A percentile compares a stretch with the other conserved stretches of the same genome.
These are phyloP conservation scores for Lachnellula cervina DNA, from an alignment of 2,329 filamentous ascomycete genomes.

Conservation along the genomic window DNA sequence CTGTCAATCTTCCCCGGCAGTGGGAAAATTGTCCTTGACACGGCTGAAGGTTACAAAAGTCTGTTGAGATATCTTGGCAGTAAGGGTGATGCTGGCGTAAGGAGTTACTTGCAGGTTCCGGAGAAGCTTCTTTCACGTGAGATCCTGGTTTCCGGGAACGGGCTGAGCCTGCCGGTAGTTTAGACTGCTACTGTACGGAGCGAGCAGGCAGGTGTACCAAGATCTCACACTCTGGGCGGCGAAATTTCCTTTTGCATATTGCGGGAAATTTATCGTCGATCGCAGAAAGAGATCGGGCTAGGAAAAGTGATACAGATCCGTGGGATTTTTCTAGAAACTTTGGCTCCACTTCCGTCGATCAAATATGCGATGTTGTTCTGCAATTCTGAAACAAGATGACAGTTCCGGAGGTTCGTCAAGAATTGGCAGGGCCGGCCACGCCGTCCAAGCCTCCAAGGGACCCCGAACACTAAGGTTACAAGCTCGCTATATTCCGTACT, in stretches of 20 bases:
- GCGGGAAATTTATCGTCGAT: neutral
- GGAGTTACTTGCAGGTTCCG: too few relatives aligned
- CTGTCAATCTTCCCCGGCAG: neutral
- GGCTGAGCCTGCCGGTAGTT: too few relatives aligned
- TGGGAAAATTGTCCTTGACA: neutral
- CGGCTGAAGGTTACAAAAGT: neutral
- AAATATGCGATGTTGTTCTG: slow-evolving; percentile 8
- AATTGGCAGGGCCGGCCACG: neutral
- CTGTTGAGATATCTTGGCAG: neutral
- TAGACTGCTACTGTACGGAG: too few relatives aligned
- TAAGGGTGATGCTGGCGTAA: neutral
- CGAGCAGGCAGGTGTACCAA: neutral
- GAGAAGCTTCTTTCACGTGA: too few relatives aligned
- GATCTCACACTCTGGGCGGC: neutral
- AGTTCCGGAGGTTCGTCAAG: slow-evolving; percentile 1
- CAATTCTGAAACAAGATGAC: slow-evolving; percentile 11
- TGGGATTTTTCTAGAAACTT: slow-evolving; percentile 1
- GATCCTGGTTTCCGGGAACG: neutral
- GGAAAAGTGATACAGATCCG: neutral
- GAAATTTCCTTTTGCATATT: neutral
- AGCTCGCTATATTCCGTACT: too few relatives aligned
- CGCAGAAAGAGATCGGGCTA: neutral
- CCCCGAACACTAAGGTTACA: too few relatives aligned
- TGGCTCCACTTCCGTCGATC: slow-evolving; percentile 14
- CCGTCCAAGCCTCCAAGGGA: neutral